Evolutionary conservation across 202 grass and related monocot genomes (phyloP), one percentile per base, ranked within the genome.

Genomic region (Bolboschoenoplectus hybrid): DNA sequence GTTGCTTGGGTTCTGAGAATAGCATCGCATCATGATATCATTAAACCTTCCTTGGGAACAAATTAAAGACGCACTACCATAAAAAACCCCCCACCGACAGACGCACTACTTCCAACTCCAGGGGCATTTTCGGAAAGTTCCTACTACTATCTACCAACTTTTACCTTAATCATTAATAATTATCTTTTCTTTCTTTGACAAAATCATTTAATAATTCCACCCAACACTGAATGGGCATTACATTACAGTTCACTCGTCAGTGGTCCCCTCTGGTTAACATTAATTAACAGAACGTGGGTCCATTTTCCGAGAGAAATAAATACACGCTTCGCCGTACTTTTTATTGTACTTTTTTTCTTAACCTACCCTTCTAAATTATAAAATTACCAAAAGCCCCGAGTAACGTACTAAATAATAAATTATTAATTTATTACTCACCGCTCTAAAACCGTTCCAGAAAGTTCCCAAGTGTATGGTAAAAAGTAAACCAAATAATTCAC

Each of bases 31-130:
- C 67, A 74, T 35, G 87, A 46, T 1, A 51, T 12, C 45, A 52
- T 46, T 13, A 17, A 39, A 9, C 63, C 16, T 14, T 67, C 19
- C 61, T 32, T 86, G 69, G 81, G 57, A 57, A 82, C 56, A 47
- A 74, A 81, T 26, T 82, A 88, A 81, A 58, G 43, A 63, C 65
- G 80, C 44, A 86, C 80, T 84, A 84, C 3, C 89, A 77, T 32
- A 75, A 78, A 89, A 36, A 38, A 34, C 2, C 11, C 79, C 63
- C 49, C 89, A 91, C 92, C 83, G 89, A 90, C 92, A 86, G 43
- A 2, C 8, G 2, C 52, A 79, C 6, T 32, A 26, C 44, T 3
- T 16, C 3, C 16, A 14, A 9, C 73, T 40, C 35, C 7, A 60
- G 26, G 75, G 75, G 16, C 16, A 80, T 19, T 80, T 79, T 41